Conservation (phyloP, 345 rosid genomes). For the Schrenkiella parvula region DNA sequence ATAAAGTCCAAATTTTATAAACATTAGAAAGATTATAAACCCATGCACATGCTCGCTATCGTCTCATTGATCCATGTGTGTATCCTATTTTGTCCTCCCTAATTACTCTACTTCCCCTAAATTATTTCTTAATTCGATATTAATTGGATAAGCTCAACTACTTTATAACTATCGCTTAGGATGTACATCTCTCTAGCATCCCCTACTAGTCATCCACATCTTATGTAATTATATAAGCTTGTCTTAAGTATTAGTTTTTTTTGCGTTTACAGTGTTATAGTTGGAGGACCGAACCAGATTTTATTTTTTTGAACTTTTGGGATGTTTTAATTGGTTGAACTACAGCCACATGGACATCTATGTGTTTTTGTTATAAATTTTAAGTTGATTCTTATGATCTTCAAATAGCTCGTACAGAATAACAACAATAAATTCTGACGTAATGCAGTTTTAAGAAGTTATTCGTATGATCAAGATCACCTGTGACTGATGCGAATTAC, state of each 20-base stretch:
- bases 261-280: background rate
- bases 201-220: slow-evolving; percentile 14
- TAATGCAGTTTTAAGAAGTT: background rate
- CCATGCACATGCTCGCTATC: slow-evolving; percentile 33
- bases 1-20: slow-evolving; percentile 9
- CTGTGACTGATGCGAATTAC: background rate
- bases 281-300: background rate
- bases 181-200: slow-evolving; percentile 19
- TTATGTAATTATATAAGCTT: background rate
- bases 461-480: background rate
- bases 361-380: background rate
- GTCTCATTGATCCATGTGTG: slow-evolving; percentile 35
- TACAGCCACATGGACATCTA: background rate
- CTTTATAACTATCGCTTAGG: slow-evolving; percentile 6
- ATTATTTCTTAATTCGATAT: background rate
- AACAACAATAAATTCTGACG: background rate
- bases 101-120: slow-evolving; percentile 17
- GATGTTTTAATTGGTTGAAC: slow-evolving; percentile 1
- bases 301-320: background rate
- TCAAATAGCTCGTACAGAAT: background rate
- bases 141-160: slow-evolving; percentile 31
- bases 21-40: slow-evolving; percentile 6
- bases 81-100: slow-evolving; percentile 16
- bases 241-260: background rate
- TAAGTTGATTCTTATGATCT: background rate